Base-by-base conservation (phyloP, 768 basidiomycete genomes). In the Mycena haematopus region DNA sequence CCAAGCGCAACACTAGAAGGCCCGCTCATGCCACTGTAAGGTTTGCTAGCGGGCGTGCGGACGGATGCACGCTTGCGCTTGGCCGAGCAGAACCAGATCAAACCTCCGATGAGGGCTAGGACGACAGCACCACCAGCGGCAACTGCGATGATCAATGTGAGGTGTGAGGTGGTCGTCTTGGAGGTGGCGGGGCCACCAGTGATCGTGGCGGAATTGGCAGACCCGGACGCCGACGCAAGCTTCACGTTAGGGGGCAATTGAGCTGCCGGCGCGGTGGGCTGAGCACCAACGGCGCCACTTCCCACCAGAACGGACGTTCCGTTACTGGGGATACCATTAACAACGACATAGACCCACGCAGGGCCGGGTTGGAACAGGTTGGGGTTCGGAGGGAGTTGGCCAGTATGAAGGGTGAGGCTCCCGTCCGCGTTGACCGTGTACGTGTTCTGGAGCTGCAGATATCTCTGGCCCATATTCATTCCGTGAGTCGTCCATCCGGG, bases 321-420 rank as follows among this genome's bases (percentile, higher is more conserved):
- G 58, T 85, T 85, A 44, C 84, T 85, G 7, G 91, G 92, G n/a
- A 93, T 82, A 50, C 90, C 92, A 60, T 86, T 79, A 62, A 93
- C 82, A 36, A 84, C 86, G 61, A 92, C 86, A 71, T 86, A 93
- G 60, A 92, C 55, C 64, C 91, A 74, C 5, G 80, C 87, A 6
- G 92, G 91, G 0, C 92, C 92, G 13, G 92, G 90, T 60, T 84
- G 82, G 74, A 91, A 78, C 62, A 91, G 58, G 68, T 87, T 84
- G 17, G 89, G 71, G 72, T 86, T 87, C 1, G 87, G 86, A 0
- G 89, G 89, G 6, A 82, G 76, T 71, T 90, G 90, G 11, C 82
- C 71, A 42, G 88, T 86, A 72, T 89, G 82, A 17, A 90, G 72
- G 6, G 78, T 79, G 60, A 86, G 82, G 38, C 83, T 82, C 36